A percentile compares a stretch with the other conserved stretches of the same genome.
phyloP scores from a whole-genome alignment of 352 stramenopile genomes.

The Albugo laibachii region DNA sequence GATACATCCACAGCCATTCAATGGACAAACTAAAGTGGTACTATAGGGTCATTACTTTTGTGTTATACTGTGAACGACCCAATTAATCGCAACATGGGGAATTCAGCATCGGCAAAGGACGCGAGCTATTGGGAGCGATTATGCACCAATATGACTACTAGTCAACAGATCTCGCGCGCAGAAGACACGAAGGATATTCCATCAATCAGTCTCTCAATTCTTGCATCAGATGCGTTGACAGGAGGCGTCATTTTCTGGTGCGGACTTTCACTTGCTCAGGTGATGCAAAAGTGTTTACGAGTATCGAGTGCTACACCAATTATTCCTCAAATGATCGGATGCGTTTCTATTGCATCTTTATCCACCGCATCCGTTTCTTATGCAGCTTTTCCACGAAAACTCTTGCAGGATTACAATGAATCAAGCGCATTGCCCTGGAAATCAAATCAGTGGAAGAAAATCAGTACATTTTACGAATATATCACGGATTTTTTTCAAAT shows the following conservation, averaged over 20 bases:
- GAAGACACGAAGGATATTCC: too few relatives aligned
- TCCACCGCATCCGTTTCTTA: conserved; percentile 25
- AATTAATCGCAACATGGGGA: too few relatives aligned
- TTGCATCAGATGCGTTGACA: conserved; percentile 18
- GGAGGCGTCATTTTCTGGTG: conserved; percentile 26
- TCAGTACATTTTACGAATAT: conserved; percentile 5
- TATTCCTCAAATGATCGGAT: conserved; percentile 18
- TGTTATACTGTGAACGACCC: too few relatives aligned
- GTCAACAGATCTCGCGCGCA: neutral
- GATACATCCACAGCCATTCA: too few relatives aligned
- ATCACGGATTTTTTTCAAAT: conserved; percentile 5
- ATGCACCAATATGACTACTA: too few relatives aligned
- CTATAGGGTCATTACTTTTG: too few relatives aligned
- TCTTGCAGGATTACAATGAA: conserved; percentile 5
- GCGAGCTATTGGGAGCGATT: too few relatives aligned
- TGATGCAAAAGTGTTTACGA: conserved; percentile 19
- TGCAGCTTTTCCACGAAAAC: conserved; percentile 22
- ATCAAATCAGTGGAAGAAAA: conserved; percentile 3
- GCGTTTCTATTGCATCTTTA: conserved; percentile 22
- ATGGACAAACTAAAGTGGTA: too few relatives aligned
- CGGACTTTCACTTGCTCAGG: conserved; percentile 23
- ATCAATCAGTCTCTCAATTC: too few relatives aligned
- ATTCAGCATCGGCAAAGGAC: too few relatives aligned
- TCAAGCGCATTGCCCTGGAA: neutral
- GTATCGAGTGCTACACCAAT: conserved; percentile 26